These are phyloP conservation scores for Hydnomerulius pinastri DNA, from an alignment of 768 basidiomycete species.

Conservation along the genomic window DNA sequence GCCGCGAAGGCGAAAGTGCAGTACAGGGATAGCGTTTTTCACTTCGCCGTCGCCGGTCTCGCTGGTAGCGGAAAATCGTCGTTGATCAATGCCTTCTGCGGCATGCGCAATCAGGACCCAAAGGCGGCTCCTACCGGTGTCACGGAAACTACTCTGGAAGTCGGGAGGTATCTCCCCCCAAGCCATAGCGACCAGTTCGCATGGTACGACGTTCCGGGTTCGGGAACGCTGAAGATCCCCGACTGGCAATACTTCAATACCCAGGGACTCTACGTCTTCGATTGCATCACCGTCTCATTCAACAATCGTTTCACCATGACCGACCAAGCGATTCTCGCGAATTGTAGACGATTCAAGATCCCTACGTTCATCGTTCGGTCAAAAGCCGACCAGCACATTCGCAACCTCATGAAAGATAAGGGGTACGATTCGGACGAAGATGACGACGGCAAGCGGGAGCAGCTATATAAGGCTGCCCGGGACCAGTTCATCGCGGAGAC, in stretches of 20 bases:
- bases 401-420: slow-evolving; percentile 24
- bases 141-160: slow-evolving; percentile 30
- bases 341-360: slow-evolving; percentile 32
- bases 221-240: slow-evolving; percentile 32
- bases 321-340: slow-evolving; percentile 34
- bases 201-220: slow-evolving; percentile 41
- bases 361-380: slow-evolving; percentile 39
- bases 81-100: slow-evolving; percentile 37
- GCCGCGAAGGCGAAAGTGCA: slow-evolving; percentile 16
- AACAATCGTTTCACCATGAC: slow-evolving; percentile 37
- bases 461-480: slow-evolving; percentile 15
- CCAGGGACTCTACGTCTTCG: slow-evolving; percentile 39
- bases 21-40: slow-evolving; percentile 28
- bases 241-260: slow-evolving; percentile 40
- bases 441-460: slow-evolving; percentile 2
- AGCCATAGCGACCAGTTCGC: slow-evolving; percentile 20
- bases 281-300: slow-evolving; percentile 35
- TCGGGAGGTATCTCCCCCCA: slow-evolving; percentile 28
- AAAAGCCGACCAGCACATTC: slow-evolving; percentile 36
- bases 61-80: slow-evolving; percentile 39
- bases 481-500: slow-evolving; percentile 25
- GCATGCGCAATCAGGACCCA: slow-evolving; percentile 19
- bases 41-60: slow-evolving; percentile 36
- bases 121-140: slow-evolving; percentile 31
- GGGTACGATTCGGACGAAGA: slow-evolving; percentile 23